Percentiles rank a stretch among this genome's conserved stretches.
Evolutionary conservation across 805 yeast species (phyloP).

Genomic region (Hanseniaspora lindneri): DNA sequence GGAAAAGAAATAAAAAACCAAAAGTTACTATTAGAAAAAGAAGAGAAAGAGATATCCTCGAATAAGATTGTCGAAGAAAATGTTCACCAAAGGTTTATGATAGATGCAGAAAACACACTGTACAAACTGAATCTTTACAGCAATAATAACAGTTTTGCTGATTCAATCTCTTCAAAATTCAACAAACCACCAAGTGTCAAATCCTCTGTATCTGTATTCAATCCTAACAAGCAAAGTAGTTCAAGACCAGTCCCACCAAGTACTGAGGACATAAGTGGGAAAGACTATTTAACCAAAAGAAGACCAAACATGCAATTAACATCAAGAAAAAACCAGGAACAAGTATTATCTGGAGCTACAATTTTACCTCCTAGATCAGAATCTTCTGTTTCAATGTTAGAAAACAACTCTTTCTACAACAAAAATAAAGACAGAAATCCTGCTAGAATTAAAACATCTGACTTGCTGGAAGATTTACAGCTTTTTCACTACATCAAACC

Average conservation of each 20-base stretch:
- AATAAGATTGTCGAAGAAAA: not conserved
- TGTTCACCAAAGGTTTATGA: conserved; percentile 3
- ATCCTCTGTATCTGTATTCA: conserved; percentile 15
- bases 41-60: not conserved
- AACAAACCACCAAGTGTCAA: conserved; percentile 15
- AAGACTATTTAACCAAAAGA: conserved; percentile 1
- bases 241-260: conserved; percentile 8
- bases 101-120: conserved; percentile 13
- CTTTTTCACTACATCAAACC: conserved; percentile 7
- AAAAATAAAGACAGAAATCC: not conserved
- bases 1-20: not conserved
- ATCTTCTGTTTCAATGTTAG: conserved; percentile 12
- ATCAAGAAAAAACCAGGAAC: not conserved
- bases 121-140: not conserved
- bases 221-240: not conserved
- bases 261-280: not conserved
- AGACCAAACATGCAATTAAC: conserved; percentile 6
- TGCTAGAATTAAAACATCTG: conserved; percentile 11
- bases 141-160: not conserved
- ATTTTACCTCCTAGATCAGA: conserved; percentile 17
- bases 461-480: conserved; percentile 8
- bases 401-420: not conserved
- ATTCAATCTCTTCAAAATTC: not conserved
- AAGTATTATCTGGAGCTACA: not conserved
- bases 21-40: not conserved